Conservation (phyloP, 2,329 filamentous ascomycete genomes). For the Dactylellina cionopaga region DNA sequence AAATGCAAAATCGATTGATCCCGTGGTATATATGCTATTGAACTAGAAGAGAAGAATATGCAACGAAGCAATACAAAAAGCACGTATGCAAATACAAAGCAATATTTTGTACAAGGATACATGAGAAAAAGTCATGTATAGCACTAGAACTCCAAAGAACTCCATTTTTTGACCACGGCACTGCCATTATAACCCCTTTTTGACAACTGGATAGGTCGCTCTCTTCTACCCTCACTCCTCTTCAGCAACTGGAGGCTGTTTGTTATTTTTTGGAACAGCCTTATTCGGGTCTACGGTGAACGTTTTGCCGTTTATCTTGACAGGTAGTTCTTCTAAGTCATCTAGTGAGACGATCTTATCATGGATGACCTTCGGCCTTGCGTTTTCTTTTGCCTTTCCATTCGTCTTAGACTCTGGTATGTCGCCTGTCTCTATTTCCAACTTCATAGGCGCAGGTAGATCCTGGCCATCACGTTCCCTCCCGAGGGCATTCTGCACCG, state of each 20-base stretch:
- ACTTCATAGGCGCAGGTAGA: not conserved
- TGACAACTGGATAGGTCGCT: too few species aligned
- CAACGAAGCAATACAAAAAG: not conserved
- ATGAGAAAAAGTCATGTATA: too few species aligned
- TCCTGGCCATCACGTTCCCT: too few species aligned
- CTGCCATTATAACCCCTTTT: too few species aligned
- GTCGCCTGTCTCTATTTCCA: not conserved
- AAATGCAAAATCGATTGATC: too few species aligned
- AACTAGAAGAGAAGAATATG: not conserved
- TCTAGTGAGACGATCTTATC: slow-evolving; percentile 47
- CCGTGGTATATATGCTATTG: slow-evolving; percentile 18
- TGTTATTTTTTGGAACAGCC: not conserved
- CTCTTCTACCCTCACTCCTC: too few species aligned
- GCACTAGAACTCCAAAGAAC: too few species aligned
- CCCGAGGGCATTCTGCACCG: too few species aligned
- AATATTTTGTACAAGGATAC: not conserved
- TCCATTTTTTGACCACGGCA: too few species aligned
- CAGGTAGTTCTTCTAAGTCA: slow-evolving; percentile 37
- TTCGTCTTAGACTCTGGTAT: not conserved
- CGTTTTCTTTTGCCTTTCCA: not conserved
- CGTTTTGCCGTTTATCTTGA: slow-evolving; percentile 33
- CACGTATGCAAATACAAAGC: not conserved
- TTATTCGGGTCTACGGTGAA: not conserved
- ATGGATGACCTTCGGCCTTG: slow-evolving; percentile 8
- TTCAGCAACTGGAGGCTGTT: too few species aligned